Base-by-base conservation (phyloP, 768 basidiomycete species). In the Mycena galopus region DNA sequence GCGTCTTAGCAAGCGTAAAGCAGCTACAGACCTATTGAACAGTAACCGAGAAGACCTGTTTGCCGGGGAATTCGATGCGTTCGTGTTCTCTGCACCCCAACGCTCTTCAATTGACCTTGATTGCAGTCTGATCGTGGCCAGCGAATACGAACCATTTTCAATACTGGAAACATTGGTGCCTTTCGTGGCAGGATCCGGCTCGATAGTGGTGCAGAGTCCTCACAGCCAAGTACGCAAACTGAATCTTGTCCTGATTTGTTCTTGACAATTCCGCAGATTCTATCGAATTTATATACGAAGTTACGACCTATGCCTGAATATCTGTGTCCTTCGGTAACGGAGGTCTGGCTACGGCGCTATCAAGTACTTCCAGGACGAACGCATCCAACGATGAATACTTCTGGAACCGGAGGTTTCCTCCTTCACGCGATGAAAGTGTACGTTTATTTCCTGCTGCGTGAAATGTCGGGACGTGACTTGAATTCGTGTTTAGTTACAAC, bases 291-390 rank as follows among this genome's bases (percentile, higher is more conserved):
- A 7, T 93, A 97, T 78, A 85, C 85, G 35, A 91, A 89, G 73
- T 82, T 98, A 76, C 90, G 94, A 57, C 82, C 87, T 29, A 78
- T 87, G 47, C 90, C 93, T 11, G 82, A 87, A 72, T 97, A 90
- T 81, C 85, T 99, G 14, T 91, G 90, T 35, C 93, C 96, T 10
- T 91, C 88, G 19, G 83, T 99, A 33, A 93, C 94, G 3, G 97
- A 99, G 81, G 86, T 90, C 14, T 98, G 94, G 93, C 81, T 95
- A 50, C 90, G 97, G 32, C 89, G 90, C 73, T 99, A 99, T 83
- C 97, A 99, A 80, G 92, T 96, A 19, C 86, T 99, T n/a, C 98
- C 98, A 27, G 97, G 98, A 27, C 88, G 98, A 39, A 97, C 95
- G 47, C 98, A 99, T 84, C 98, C 98, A 4, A 91, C 89, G 74